Percentiles rank a stretch among this genome's conserved stretches.
Conservation (phyloP, 306 rosid species). For the Boehmeria nivea region DNA sequence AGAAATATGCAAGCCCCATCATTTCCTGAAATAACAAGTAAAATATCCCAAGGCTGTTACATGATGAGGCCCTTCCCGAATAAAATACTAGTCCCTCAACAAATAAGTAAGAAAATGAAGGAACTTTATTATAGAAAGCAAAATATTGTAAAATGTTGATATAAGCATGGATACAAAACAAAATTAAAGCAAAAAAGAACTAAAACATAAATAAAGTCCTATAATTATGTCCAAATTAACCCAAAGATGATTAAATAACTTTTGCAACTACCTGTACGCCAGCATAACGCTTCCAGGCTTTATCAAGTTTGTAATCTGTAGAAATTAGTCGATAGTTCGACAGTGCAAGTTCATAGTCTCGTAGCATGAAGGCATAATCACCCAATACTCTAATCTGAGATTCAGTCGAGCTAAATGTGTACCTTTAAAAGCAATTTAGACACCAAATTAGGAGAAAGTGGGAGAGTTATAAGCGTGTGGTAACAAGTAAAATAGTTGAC, state of each 20-base stretch:
- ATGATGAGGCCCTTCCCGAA: conserved; percentile 6
- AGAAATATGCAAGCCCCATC: conserved; percentile 91
- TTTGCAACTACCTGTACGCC: conserved; percentile 77
- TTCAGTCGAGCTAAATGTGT: conserved; percentile 81
- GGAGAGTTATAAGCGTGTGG: conserved; percentile 14
- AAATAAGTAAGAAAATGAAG: conserved; percentile 1
- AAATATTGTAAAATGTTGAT: too few species aligned
- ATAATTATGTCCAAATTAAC: conserved; percentile 1
- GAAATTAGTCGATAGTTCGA: conserved; percentile 94
- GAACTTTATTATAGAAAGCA: too few species aligned
- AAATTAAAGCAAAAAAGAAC: neutral
- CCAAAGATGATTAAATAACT: neutral
- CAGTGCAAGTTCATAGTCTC: conserved; percentile 95
- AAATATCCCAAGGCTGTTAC: conserved; percentile 17
- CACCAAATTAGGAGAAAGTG: conserved; percentile 27
- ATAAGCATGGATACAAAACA: neutral
- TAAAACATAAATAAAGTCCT: neutral
- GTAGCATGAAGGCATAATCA: conserved; percentile 95
- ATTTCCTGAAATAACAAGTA: conserved; percentile 65
- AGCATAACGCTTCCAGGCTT: conserved; percentile 98
- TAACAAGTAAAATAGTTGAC: conserved; percentile 13
- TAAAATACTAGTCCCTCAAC: conserved; percentile 8
- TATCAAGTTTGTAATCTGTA: conserved; percentile 97
- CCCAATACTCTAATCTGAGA: conserved; percentile 97
- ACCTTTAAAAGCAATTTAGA: conserved; percentile 57